Evolutionary conservation across 1,139 yeast species (phyloP).

Genomic region (Blastobotrys proliferans): DNA sequence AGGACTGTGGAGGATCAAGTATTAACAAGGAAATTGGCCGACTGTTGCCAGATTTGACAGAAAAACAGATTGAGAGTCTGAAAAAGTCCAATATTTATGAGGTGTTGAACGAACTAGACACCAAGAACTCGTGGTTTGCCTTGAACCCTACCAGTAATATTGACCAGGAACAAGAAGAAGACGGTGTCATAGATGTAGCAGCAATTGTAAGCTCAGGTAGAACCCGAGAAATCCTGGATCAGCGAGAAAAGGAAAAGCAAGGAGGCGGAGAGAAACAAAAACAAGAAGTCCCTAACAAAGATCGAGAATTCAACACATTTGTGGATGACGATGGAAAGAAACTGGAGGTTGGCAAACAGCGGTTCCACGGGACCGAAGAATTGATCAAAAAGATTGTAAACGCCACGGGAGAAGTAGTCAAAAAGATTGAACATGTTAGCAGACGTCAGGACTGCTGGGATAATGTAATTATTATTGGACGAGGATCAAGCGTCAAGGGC

Average conservation of each 20-base stretch:
- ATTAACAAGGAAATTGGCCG: slow-evolving; percentile 53
- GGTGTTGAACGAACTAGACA: slow-evolving; percentile 59
- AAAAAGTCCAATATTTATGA: slow-evolving; percentile 76
- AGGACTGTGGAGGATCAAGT: slow-evolving; percentile 54
- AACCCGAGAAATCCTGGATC: slow-evolving; percentile 60
- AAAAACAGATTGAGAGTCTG: slow-evolving; percentile 64
- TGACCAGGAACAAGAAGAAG: slow-evolving; percentile 51
- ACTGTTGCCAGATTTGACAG: slow-evolving; percentile 55
- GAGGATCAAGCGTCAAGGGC: slow-evolving; percentile 70
- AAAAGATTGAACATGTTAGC: slow-evolving; percentile 57
- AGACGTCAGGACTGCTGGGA: slow-evolving; percentile 86
- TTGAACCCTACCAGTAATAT: slow-evolving; percentile 29
- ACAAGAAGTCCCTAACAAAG: slow-evolving; percentile 39
- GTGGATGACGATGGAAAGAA: slow-evolving; percentile 53
- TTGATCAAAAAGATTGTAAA: slow-evolving; percentile 54
- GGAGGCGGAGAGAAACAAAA: slow-evolving; percentile 34
- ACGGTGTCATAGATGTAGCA: slow-evolving; percentile 82
- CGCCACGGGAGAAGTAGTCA: slow-evolving; percentile 51
- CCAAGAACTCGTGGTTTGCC: slow-evolving; percentile 58
- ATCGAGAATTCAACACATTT: slow-evolving; percentile 58
- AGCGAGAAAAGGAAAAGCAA: slow-evolving; percentile 48
- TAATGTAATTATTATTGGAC: slow-evolving; percentile 73
- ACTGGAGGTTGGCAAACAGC: slow-evolving; percentile 72
- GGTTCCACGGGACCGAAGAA: slow-evolving; percentile 72
- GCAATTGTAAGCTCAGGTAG: slow-evolving; percentile 78